Evolutionary conservation across 345 rosid genomes (phyloP).

Genomic region (Sapria himalayana): DNA sequence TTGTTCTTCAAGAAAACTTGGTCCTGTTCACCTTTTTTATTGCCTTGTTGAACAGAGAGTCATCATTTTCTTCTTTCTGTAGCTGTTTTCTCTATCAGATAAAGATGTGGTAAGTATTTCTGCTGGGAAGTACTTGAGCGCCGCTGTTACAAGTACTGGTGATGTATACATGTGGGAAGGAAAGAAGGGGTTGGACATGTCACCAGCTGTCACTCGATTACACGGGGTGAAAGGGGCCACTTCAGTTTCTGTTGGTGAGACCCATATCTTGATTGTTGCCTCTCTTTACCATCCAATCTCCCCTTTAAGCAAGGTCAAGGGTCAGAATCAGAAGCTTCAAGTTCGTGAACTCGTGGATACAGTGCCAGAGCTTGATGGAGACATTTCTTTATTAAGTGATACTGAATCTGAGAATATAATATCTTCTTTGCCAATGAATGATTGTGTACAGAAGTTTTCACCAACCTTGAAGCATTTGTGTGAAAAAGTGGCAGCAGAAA

Average conservation of each 20-base stretch:
- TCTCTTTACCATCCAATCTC: constrained; percentile 71
- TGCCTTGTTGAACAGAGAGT: no score
- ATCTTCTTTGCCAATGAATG: constrained; percentile 12
- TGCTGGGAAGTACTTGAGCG: constrained; percentile 86
- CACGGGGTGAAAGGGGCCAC: constrained; percentile 71
- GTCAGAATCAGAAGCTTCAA: constrained; percentile 15
- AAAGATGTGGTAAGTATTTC: constrained; percentile 52
- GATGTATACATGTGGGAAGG: constrained; percentile 93
- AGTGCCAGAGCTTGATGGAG: constrained; percentile 40
- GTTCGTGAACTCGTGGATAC: constrained; percentile 16
- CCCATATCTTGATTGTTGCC: constrained; percentile 63
- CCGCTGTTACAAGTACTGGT: constrained; percentile 70
- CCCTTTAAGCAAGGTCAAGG: constrained; percentile 16
- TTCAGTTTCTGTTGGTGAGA: constrained; percentile 83
- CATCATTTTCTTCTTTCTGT: no score
- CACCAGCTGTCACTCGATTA: constrained; percentile 46
- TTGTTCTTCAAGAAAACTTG: constrained; percentile 10
- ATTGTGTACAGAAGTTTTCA: constrained; percentile 12
- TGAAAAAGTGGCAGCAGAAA: constrained; percentile 79
- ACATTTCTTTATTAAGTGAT: constrained; percentile 34
- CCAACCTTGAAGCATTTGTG: constrained; percentile 78
- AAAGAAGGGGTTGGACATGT: constrained; percentile 33
- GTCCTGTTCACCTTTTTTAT: no score
- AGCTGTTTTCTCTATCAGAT: constrained; percentile 46
- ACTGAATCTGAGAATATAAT: constrained; percentile 15